phyloP scores from a whole-genome alignment of 345 rosid species.

The Hibiscus trionum region DNA sequence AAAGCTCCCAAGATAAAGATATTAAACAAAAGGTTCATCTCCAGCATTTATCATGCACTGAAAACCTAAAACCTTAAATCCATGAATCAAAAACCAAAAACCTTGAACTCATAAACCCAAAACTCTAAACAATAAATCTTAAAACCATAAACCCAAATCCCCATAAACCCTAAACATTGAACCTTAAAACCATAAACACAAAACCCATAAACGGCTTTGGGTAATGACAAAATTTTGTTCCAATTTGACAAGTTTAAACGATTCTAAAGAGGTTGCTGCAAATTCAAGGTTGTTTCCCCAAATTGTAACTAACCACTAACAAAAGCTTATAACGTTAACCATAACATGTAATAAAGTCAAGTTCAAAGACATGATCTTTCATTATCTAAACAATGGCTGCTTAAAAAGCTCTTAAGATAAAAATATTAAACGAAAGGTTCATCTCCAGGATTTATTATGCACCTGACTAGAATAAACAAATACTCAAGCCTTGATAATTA shows the following conservation, averaged over 20 bases:
- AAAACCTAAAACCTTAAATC: too few species aligned
- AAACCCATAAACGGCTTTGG: neutral
- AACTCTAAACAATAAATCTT: too few species aligned
- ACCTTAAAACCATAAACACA: too few species aligned
- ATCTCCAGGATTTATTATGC: neutral
- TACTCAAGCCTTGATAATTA: conserved; percentile 15
- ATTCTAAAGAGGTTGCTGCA: neutral
- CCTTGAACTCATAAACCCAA: too few species aligned
- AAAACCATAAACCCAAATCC: too few species aligned
- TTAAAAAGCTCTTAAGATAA: neutral
- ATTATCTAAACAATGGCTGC: neutral
- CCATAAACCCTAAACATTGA: too few species aligned
- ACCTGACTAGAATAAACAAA: neutral
- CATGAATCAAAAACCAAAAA: too few species aligned
- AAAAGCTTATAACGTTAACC: neutral
- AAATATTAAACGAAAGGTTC: neutral
- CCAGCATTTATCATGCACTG: too few species aligned
- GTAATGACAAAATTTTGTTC: neutral
- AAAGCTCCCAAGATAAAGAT: too few species aligned
- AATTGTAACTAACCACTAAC: neutral
- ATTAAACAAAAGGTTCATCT: too few species aligned
- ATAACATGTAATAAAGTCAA: neutral
- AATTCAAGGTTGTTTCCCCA: too few species aligned
- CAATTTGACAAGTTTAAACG: neutral
- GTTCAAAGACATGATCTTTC: neutral